A percentile compares a stretch with the other conserved stretches of the same genome.
Evolutionary conservation across 805 yeast genomes (phyloP).

Genomic region (Metschnikowia aberdeeniae): DNA sequence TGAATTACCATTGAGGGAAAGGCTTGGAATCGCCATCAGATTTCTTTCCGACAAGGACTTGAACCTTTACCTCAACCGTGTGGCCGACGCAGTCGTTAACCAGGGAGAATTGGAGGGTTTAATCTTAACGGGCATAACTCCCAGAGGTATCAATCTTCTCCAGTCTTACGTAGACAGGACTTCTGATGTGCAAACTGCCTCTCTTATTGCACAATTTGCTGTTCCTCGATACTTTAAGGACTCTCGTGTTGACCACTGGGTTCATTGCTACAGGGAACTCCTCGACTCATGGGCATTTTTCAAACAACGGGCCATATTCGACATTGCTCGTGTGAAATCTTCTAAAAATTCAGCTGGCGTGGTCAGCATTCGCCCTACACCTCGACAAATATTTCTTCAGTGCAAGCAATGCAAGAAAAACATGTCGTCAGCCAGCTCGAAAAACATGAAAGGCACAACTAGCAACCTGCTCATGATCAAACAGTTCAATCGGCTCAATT

Average conservation of each 20-base stretch:
- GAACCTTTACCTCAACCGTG: constrained; percentile 61
- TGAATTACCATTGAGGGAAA: constrained; percentile 80
- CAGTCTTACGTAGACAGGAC: constrained; percentile 87
- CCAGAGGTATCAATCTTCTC: constrained; percentile 71
- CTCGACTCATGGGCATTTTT: constrained; percentile 19
- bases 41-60: constrained; percentile 79
- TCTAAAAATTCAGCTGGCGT: constrained; percentile 51
- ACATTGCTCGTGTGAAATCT: constrained; percentile 67
- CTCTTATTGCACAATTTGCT: constrained; percentile 73
- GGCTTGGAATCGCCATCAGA: constrained; percentile 86
- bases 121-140: constrained; percentile 87
- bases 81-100: constrained; percentile 65
- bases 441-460: constrained; percentile 14
- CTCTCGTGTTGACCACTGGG: constrained; percentile 73
- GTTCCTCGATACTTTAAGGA: constrained; percentile 81
- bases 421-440: constrained; percentile 39
- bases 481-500: constrained; percentile 27
- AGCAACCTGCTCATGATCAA: constrained; percentile 22
- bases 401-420: constrained; percentile 81
- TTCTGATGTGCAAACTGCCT: constrained; percentile 88
- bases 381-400: constrained; percentile 75
- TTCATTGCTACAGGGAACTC: constrained; percentile 31
- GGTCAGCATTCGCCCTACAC: constrained; percentile 46
- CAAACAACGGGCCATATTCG: constrained; percentile 60
- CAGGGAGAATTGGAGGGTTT: constrained; percentile 90